Conservation (phyloP, 1,284 basidiomycete genomes). For the Cryptococcus wingfieldii region DNA sequence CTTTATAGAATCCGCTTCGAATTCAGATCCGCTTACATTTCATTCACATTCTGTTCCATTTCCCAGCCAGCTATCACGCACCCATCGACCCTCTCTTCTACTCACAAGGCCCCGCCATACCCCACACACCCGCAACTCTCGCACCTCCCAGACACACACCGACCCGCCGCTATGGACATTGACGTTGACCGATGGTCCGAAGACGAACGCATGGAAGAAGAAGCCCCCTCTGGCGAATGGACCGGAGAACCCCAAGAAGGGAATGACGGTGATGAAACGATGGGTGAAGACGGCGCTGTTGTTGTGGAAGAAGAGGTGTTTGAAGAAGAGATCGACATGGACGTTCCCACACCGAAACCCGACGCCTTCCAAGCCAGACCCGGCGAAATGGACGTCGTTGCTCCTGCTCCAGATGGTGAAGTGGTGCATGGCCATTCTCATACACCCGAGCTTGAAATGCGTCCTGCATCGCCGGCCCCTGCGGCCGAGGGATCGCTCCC, state of each 20-base stretch:
- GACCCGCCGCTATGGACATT: slow-evolving; percentile 3
- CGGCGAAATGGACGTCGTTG: background rate
- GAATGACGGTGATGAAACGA: slow-evolving; percentile 11
- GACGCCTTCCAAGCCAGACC: background rate
- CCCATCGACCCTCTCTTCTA: too few species aligned
- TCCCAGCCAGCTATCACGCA: too few species aligned
- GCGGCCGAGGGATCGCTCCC: background rate
- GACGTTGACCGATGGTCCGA: slow-evolving; percentile 5
- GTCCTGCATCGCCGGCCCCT: background rate
- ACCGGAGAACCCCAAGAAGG: background rate
- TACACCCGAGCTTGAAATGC: background rate
- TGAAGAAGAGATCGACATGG: slow-evolving; percentile 10
- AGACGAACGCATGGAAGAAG: slow-evolving; percentile 12
- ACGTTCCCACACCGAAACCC: slow-evolving; percentile 3
- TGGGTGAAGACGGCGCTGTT: slow-evolving; percentile 4
- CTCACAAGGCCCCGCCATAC: too few species aligned
- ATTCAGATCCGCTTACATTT: too few species aligned
- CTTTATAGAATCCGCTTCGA: too few species aligned
- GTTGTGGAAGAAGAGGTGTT: slow-evolving; percentile 7
- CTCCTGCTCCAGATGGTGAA: background rate
- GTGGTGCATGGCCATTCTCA: background rate
- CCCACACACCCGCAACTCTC: too few species aligned
- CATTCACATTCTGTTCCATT: too few species aligned
- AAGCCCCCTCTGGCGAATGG: slow-evolving; percentile 1
- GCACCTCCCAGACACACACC: too few species aligned